These are phyloP conservation scores for Daldinia bambusicola DNA, from an alignment of 495 filamentous ascomycete genomes.

Conservation along the genomic window DNA sequence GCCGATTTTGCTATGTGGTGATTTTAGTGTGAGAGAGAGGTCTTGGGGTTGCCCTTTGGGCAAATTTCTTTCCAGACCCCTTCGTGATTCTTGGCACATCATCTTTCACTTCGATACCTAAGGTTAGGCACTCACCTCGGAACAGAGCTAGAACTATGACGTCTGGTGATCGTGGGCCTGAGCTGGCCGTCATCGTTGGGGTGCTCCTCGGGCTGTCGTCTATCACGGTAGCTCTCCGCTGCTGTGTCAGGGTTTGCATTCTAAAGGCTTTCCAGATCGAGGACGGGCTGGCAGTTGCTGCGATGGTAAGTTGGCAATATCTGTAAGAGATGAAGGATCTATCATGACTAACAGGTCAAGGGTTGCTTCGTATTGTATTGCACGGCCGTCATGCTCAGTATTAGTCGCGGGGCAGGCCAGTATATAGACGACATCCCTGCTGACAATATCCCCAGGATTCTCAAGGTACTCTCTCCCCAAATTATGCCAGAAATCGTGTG, in stretches of 20 bases:
- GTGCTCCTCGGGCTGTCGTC: conserved; percentile 35
- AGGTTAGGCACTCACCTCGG: neutral
- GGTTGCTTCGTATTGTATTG: conserved; percentile 32
- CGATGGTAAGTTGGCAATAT: conserved; percentile 30
- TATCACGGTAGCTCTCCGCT: conserved; percentile 39
- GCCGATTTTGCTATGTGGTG: conserved; percentile 18
- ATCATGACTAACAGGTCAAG: conserved; percentile 27
- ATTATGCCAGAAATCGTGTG: neutral
- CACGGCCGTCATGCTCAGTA: conserved; percentile 23
- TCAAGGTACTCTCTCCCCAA: conserved; percentile 38
- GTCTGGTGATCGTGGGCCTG: conserved; percentile 34
- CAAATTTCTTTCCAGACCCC: conserved; percentile 7
- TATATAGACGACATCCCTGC: conserved; percentile 23
- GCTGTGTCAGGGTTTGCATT: conserved; percentile 38
- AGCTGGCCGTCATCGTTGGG: conserved; percentile 26
- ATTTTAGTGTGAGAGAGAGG: neutral
- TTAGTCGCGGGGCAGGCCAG: conserved; percentile 36
- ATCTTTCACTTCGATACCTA: neutral
- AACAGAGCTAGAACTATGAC: conserved; percentile 18
- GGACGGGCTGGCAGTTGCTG: conserved; percentile 42
- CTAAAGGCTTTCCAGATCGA: conserved; percentile 40
- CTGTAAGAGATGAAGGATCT: neutral
- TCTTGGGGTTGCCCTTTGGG: conserved; percentile 30
- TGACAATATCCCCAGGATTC: conserved; percentile 33
- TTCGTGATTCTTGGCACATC: neutral